These are phyloP conservation scores for Wallacemonas sp. DNA, from an alignment of 208 protist species.

Conservation along the genomic window DNA sequence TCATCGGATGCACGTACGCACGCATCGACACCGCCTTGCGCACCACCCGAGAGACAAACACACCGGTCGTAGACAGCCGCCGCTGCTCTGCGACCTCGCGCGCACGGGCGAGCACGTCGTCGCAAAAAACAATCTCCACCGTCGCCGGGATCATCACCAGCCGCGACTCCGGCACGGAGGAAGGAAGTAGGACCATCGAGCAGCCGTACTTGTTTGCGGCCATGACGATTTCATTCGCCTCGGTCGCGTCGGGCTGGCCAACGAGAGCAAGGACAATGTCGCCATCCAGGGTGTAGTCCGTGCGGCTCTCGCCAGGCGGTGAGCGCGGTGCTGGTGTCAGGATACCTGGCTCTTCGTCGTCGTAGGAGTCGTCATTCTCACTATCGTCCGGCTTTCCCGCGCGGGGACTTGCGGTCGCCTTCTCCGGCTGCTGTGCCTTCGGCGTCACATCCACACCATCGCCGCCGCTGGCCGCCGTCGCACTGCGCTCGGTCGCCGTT, in stretches of 20 bases:
- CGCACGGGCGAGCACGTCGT: constrained; percentile 45
- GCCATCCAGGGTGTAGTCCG: constrained; percentile 34
- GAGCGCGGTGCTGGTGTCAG: not conserved
- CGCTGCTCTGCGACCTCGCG: constrained; percentile 33
- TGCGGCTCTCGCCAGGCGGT: constrained; percentile 1
- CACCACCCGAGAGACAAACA: constrained; percentile 29
- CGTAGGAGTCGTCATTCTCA: not conserved
- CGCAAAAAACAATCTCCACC: constrained; percentile 37
- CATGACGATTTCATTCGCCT: constrained; percentile 60
- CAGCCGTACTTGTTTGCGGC: constrained; percentile 65
- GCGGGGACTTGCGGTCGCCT: not conserved
- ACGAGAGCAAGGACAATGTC: constrained; percentile 53
- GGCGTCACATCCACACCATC: not conserved
- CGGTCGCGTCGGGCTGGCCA: constrained; percentile 28
- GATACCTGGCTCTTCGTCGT: not conserved
- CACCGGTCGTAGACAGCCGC: constrained; percentile 42
- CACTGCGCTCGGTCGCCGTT: not conserved
- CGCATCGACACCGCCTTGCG: constrained; percentile 32
- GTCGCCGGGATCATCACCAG: constrained; percentile 41
- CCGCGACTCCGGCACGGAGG: constrained; percentile 14
- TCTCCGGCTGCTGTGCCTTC: not conserved
- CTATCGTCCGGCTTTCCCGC: not conserved
- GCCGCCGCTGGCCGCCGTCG: not conserved
- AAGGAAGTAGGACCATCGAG: constrained; percentile 51
- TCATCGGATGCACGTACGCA: constrained; percentile 45